Base-by-base conservation (phyloP, 2,329 filamentous ascomycete species). In the Nemania sp. region DNA sequence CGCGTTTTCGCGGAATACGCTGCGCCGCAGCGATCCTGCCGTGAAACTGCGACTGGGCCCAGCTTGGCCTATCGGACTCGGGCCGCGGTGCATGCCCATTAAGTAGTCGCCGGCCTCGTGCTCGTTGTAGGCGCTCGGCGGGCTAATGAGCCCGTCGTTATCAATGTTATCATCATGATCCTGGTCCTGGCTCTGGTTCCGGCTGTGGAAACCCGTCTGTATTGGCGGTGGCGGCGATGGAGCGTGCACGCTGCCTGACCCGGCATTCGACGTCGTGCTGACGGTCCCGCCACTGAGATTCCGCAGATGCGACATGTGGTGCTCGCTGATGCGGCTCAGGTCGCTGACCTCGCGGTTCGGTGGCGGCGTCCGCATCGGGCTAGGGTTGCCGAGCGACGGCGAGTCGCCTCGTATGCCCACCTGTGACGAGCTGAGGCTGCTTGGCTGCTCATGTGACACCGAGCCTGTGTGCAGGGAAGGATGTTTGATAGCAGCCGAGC, bases 251-350 rank as follows among this genome's bases (percentile, higher is more conserved):
- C 50, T 44, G 47, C n/a, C 31, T 6, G 31, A 22, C 5, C 22
- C 45, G 14, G 43, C 28, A 40, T 55, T 52, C 22, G 54, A 47
- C 12, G 56, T 66, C 28, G 72, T 73, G 52, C 69, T 72, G 20
- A 76, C 71, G 2, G 73, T 76, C 1, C 66, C 65, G 54, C 75
- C 73, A 64, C 75, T 77, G 39, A 73, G 67, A 33, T 76, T 70
- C 2, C 76, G 69, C 48, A 76, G 59, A 51, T 78, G 76, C 9
- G 68, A 54, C 11, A 68, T 60, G 19, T 77, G 72, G 8, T 69
- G 66, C 31, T 76, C 73, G 61, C 72, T 76, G 23, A 77, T 57
- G 24, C 69, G 68, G n/a, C 74, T 76, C 30, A 67, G 65, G 22
- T 71, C 62, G 39, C 64, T 63, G 22, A n/a, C n/a, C n/a, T 57